Evolutionary conservation across 129 eudicot genomes (phyloP), one percentile per base, ranked within the genome.

Genomic region (Saussurea involucrata): DNA sequence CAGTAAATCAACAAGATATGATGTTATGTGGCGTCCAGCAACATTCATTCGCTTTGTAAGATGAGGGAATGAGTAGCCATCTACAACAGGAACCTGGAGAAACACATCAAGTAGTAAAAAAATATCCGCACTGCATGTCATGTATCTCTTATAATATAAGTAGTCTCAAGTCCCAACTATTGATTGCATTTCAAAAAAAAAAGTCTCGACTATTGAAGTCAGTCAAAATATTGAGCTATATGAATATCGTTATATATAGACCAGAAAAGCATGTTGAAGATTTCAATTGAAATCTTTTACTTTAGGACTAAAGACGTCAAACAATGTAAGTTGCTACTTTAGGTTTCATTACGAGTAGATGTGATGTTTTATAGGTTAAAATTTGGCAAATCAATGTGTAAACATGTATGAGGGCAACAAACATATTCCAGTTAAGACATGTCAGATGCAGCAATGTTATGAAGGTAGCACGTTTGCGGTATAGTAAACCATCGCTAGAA

Each of bases 41-140:
- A 92, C 96, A 78, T 95, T 95, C 99, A 95, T 95, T 81, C 99
- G 82, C 81, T 95, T 95, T 20, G 99, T 95, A 68, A 95, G 97
- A 88, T 95, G 99, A 61, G 99, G 99, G 34, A 95, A 95, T 73
- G 99, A 95, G 90, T 95, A 95, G 75, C 99, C 99, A 86, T 95
- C 99, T 75, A 95, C 99, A 83, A 95, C 99, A 1, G 99, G 99
- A 83, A 95, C 98, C 98, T 95, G 82, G 34, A 83, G 22, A 79
- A 79, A 66, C 63, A 55, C 65, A n/a, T 27, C 66, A 58, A 66
- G 61, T 73, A 58, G 69, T 76, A 12, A 69, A n/a, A 53, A 71
- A 40, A 34, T 65, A 33, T 68, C 44, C 65, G 7, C 15, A 37
- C 32, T 49, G 28, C 8, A 6, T 21, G 42, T 27, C 29, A 3